phyloP scores from a whole-genome alignment of 108 stramenopile species.

The Hondaea fermentalgiana region DNA sequence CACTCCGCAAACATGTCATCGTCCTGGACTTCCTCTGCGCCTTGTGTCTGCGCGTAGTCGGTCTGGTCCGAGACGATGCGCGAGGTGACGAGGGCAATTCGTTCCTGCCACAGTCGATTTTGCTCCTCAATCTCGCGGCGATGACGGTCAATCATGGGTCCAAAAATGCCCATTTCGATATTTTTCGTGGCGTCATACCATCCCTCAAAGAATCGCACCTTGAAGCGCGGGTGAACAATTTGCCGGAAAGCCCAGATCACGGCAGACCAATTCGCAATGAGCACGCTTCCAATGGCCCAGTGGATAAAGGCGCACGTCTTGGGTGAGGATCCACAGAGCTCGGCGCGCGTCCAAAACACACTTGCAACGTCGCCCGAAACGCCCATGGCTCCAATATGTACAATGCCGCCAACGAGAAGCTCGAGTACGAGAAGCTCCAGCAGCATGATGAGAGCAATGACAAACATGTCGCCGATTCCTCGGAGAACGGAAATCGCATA shows the following conservation, averaged over 20 bases:
- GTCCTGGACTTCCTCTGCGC: not conserved
- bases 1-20: not conserved
- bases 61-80: not conserved
- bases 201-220: not conserved
- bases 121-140: not conserved
- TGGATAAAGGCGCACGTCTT: not conserved
- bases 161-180: not conserved
- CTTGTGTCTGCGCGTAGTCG: not conserved
- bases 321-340: not conserved
- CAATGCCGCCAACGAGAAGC: not conserved
- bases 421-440: not conserved
- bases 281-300: not conserved
- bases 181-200: conserved; percentile 12
- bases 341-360: not conserved
- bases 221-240: not conserved
- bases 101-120: not conserved
- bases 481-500: not conserved
- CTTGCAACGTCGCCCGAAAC: not conserved
- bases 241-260: conserved; percentile 8
- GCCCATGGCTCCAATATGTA: not conserved
- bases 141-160: not conserved
- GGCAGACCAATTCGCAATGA: not conserved
- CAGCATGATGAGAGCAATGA: not conserved
- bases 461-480: not conserved
- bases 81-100: not conserved